phyloP scores from a whole-genome alignment of 257 asterid genomes.

The Solanum neorickii region DNA sequence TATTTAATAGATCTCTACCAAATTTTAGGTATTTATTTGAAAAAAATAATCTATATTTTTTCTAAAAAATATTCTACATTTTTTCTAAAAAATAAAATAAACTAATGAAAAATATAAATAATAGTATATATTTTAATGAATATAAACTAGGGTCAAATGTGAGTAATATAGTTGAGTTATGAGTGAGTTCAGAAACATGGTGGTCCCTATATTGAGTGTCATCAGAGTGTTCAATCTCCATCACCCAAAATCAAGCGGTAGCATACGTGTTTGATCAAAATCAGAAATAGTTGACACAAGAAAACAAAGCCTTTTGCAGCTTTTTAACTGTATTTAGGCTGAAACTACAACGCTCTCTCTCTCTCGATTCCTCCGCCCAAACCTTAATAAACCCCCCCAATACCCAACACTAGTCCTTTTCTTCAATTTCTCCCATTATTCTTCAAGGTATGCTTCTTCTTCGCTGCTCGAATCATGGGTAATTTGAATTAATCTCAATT shows the following conservation, averaged over 20 bases:
- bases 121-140: no score
- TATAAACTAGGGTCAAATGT: not conserved
- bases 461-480: not conserved
- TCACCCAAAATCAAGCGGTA: not conserved
- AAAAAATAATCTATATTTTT: no score
- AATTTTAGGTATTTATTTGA: no score
- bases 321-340: not conserved
- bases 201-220: not conserved
- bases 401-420: not conserved
- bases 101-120: no score
- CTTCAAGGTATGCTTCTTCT: not conserved
- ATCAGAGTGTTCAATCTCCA: not conserved
- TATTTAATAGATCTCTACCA: no score
- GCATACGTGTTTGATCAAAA: constrained; percentile 5
- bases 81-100: no score
- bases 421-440: not conserved
- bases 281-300: not conserved
- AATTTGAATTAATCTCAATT: not conserved
- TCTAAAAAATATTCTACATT: no score
- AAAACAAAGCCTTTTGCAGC: not conserved
- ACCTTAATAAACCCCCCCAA: not conserved
- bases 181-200: not conserved
- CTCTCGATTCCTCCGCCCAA: constrained; percentile 16
- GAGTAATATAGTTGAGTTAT: not conserved
- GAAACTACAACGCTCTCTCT: constrained; percentile 14